Evolutionary conservation across 139 green algal genomes (phyloP).

Genomic region (Tetraselmis striata): DNA sequence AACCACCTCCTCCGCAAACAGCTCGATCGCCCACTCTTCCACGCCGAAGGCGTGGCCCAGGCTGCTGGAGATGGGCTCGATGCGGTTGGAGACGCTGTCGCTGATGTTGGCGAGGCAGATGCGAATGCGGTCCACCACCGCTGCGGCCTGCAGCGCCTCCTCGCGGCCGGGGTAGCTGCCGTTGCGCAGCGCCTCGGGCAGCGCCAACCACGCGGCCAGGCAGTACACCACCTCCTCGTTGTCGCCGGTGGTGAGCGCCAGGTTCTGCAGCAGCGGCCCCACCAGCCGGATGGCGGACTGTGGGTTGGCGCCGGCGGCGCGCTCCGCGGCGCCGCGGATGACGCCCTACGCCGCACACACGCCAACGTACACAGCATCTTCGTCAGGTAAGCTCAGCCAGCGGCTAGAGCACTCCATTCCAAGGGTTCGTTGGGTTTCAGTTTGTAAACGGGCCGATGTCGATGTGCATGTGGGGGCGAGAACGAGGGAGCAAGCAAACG

Average conservation of each 20-base stretch:
- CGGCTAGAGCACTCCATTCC: too few relatives aligned
- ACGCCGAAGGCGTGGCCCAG: conserved; percentile 68
- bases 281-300: conserved; percentile 68
- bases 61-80: conserved; percentile 40
- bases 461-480: too few relatives aligned
- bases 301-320: conserved; percentile 31
- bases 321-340: conserved; percentile 67
- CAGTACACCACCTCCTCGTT: conserved; percentile 98
- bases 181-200: conserved; percentile 49
- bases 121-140: conserved; percentile 81
- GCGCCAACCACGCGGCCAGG: conserved; percentile 80
- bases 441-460: too few relatives aligned
- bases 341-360: conserved; percentile 27
- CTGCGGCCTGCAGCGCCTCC: conserved; percentile 75
- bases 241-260: conserved; percentile 79
- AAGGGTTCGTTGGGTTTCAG: too few relatives aligned
- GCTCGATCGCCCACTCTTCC: conserved; percentile 80
- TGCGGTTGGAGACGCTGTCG: conserved; percentile 48
- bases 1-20: conserved; percentile 93
- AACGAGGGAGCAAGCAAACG: too few relatives aligned
- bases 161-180: conserved; percentile 63
- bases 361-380: too few relatives aligned
- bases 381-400: too few relatives aligned
- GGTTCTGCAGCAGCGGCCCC: conserved; percentile 90
- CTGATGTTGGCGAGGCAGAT: conserved; percentile 57